phyloP scores from a whole-genome alignment of 805 yeast species.

The Kodamaea lidongshanica region DNA sequence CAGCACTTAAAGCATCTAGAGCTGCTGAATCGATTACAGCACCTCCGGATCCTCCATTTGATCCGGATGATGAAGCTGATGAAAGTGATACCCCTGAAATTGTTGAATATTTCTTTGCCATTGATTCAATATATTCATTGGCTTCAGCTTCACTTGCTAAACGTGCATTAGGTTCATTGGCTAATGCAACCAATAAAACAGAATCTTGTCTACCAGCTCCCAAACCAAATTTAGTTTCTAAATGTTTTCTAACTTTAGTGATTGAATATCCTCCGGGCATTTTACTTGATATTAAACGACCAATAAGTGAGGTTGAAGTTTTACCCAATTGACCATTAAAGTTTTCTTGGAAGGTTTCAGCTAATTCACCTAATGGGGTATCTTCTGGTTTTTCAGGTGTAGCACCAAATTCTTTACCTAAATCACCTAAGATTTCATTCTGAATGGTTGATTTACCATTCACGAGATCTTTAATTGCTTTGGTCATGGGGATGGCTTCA shows the following conservation, averaged over 20 bases:
- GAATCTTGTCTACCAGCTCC: constrained; percentile 93
- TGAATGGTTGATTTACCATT: constrained; percentile 99
- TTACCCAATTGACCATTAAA: constrained; percentile 89
- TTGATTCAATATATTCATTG: constrained; percentile 75
- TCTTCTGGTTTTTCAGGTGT: constrained; percentile 99
- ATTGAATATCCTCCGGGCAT: constrained; percentile 99
- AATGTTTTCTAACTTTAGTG: constrained; percentile 84
- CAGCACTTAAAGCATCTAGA: constrained; percentile 72
- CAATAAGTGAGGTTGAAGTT: constrained; percentile 80
- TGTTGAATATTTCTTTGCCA: constrained; percentile 81
- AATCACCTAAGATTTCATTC: constrained; percentile 96
- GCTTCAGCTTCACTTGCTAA: constrained; percentile 84
- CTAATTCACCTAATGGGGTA: constrained; percentile 91
- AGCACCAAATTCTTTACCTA: constrained; percentile 96
- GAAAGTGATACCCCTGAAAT: constrained; percentile 71
- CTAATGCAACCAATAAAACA: constrained; percentile 72
- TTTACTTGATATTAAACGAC: constrained; percentile 90
- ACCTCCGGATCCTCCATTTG: constrained; percentile 63
- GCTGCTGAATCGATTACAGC: constrained; percentile 95
- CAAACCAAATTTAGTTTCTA: constrained; percentile 88
- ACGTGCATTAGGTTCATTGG: constrained; percentile 88
- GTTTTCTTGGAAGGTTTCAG: constrained; percentile 89
- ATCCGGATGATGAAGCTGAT: constrained; percentile 56
- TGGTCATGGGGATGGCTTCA: constrained; percentile 78
- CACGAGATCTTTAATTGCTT: constrained; percentile 94